A percentile compares a stretch with the other conserved stretches of the same genome.
Conservation (phyloP, 495 filamentous ascomycete species). For the Lasiosphaeriaceae sp. region DNA sequence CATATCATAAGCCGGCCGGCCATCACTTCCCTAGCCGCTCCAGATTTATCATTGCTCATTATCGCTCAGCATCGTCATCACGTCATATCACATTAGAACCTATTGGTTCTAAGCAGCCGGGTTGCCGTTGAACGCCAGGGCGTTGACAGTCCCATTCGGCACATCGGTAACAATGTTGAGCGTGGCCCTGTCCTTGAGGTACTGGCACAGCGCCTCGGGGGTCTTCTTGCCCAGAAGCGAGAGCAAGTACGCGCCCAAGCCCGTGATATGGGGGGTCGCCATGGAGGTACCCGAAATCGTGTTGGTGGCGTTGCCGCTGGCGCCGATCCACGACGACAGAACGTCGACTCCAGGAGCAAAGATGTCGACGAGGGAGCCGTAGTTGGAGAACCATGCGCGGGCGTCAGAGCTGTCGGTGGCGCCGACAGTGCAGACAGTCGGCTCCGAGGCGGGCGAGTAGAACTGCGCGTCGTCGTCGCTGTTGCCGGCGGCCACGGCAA, state of each 20-base stretch:
- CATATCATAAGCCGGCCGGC: too few relatives aligned
- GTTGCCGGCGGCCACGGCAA: slow-evolving; percentile 54
- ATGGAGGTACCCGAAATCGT: slow-evolving; percentile 65
- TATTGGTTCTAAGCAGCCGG: too few relatives aligned
- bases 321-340: slow-evolving; percentile 53
- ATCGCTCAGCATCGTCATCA: too few relatives aligned
- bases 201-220: slow-evolving; percentile 37
- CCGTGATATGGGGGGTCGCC: slow-evolving; percentile 60
- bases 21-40: too few relatives aligned
- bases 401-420: slow-evolving; percentile 44
- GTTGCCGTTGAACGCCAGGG: slow-evolving; percentile 44
- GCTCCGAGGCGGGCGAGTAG: slow-evolving; percentile 52
- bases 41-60: too few relatives aligned
- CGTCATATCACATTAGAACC: too few relatives aligned
- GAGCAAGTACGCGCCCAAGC: slow-evolving; percentile 57
- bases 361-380: slow-evolving; percentile 55
- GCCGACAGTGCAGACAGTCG: slow-evolving; percentile 57
- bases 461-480: slow-evolving; percentile 36
- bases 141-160: slow-evolving; percentile 43
- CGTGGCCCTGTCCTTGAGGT: slow-evolving; percentile 37
- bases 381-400: slow-evolving; percentile 60
- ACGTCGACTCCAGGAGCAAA: slow-evolving; percentile 58
- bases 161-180: slow-evolving; percentile 29
- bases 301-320: slow-evolving; percentile 42
- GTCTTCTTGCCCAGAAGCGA: slow-evolving; percentile 40